A percentile compares a stretch with the other conserved stretches of the same genome.
phyloP scores from a whole-genome alignment of 176 grass and related monocot genomes.

The Musa acuminata region DNA sequence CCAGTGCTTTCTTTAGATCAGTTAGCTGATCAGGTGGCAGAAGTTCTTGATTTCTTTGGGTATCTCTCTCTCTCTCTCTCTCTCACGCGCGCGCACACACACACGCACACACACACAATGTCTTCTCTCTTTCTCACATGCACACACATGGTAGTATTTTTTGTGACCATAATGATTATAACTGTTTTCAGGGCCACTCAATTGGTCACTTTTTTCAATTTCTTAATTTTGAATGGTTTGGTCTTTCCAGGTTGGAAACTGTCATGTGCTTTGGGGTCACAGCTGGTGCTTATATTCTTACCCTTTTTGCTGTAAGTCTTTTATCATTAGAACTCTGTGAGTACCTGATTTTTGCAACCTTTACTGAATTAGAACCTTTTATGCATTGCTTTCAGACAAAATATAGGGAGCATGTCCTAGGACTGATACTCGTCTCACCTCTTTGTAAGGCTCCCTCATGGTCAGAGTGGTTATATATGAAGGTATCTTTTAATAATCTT shows the following conservation, averaged over 20 bases:
- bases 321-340: conserved; percentile 13
- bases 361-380: conserved; percentile 2
- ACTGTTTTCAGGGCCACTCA: neutral
- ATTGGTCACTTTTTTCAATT: conserved; percentile 14
- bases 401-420: conserved; percentile 83
- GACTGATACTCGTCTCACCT: conserved; percentile 90
- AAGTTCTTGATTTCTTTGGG: conserved; percentile 96
- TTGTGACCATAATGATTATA: no score
- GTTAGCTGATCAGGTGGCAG: conserved; percentile 77
- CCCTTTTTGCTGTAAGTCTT: conserved; percentile 77
- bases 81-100: neutral
- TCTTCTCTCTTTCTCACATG: no score
- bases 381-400: conserved; percentile 53
- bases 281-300: conserved; percentile 94
- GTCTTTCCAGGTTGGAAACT: conserved; percentile 68
- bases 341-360: conserved; percentile 2
- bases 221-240: conserved; percentile 27
- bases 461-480: conserved; percentile 93
- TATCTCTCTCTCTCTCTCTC: conserved; percentile 28
- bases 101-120: no score
- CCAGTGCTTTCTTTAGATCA: conserved; percentile 76
- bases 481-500: conserved; percentile 39
- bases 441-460: conserved; percentile 81
- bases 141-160: no score
- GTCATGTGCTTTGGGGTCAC: conserved; percentile 98